Percentiles rank a stretch among this genome's conserved stretches.
Evolutionary conservation across 2,329 filamentous ascomycete species (phyloP).

Genomic region (Pseudocercospora macadamiae): DNA sequence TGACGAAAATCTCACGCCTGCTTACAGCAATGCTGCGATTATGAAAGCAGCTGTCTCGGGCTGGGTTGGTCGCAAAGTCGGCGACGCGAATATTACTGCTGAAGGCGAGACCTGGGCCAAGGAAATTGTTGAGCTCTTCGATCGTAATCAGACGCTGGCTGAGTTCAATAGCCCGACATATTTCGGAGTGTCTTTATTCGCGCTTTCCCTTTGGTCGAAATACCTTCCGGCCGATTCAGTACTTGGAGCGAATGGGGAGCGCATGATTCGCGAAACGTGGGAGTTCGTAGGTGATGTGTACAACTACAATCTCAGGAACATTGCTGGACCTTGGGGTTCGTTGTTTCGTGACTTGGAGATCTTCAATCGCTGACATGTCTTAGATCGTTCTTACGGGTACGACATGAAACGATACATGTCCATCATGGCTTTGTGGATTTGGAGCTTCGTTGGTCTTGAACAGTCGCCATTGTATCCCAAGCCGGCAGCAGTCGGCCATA

Average conservation of each 20-base stretch:
- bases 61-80: slow-evolving; percentile 60
- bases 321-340: slow-evolving; percentile 68
- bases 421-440: slow-evolving; percentile 62
- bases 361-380: too few species aligned
- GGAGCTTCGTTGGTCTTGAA: slow-evolving; percentile 58
- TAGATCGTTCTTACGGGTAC: slow-evolving; percentile 65
- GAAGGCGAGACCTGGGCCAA: slow-evolving; percentile 60
- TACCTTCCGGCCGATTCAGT: slow-evolving; percentile 59
- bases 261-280: slow-evolving; percentile 61
- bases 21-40: slow-evolving; percentile 63
- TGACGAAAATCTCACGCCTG: slow-evolving; percentile 64
- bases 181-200: slow-evolving; percentile 63
- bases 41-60: slow-evolving; percentile 66
- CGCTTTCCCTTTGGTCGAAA: slow-evolving; percentile 61
- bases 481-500: slow-evolving; percentile 61
- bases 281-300: slow-evolving; percentile 55
- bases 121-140: slow-evolving; percentile 61
- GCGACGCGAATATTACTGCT: slow-evolving; percentile 61
- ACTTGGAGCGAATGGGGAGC: slow-evolving; percentile 55
- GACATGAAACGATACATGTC: slow-evolving; percentile 66
- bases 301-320: slow-evolving; percentile 62
- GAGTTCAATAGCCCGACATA: slow-evolving; percentile 68
- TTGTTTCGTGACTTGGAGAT: too few species aligned
- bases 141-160: slow-evolving; percentile 59
- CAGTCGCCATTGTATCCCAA: slow-evolving; percentile 41